These are phyloP conservation scores for Forsythia viridissima DNA, from an alignment of 257 asterid genomes.

Conservation along the genomic window DNA sequence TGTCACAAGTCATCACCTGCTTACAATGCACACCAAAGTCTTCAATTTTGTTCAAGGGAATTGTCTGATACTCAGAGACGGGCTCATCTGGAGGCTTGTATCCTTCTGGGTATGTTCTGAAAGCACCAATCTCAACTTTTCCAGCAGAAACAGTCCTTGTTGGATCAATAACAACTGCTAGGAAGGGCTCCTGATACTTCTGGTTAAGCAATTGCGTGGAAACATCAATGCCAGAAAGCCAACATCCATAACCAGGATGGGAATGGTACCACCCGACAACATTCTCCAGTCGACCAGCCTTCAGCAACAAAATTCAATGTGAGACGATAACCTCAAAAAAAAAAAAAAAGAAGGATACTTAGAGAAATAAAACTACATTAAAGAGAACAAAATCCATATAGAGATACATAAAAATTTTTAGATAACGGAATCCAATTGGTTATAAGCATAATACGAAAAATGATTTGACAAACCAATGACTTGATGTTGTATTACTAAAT, in stretches of 20 bases:
- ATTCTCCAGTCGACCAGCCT: constrained; percentile 97
- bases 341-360: not conserved
- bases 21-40: constrained; percentile 99
- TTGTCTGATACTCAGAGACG: constrained; percentile 93
- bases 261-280: constrained; percentile 99
- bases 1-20: constrained; percentile 55
- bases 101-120: constrained; percentile 93
- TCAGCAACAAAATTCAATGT: constrained; percentile 17
- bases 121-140: constrained; percentile 97
- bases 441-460: not conserved
- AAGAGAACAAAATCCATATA: not conserved
- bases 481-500: not conserved
- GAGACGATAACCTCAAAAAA: not conserved
- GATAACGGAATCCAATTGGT: not conserved
- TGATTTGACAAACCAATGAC: not conserved
- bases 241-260: constrained; percentile 99
- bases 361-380: not conserved
- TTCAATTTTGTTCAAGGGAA: constrained; percentile 94
- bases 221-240: constrained; percentile 99
- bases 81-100: constrained; percentile 97
- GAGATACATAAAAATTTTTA: not conserved
- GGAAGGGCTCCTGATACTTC: constrained; percentile 92
- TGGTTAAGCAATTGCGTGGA: constrained; percentile 97
- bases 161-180: constrained; percentile 98
- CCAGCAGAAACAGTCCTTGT: constrained; percentile 99